A percentile compares a stretch with the other conserved stretches of the same genome.
These are phyloP conservation scores for Mucor circinelloides DNA, from an alignment of 371 early-diverging fungal species.

Conservation along the genomic window DNA sequence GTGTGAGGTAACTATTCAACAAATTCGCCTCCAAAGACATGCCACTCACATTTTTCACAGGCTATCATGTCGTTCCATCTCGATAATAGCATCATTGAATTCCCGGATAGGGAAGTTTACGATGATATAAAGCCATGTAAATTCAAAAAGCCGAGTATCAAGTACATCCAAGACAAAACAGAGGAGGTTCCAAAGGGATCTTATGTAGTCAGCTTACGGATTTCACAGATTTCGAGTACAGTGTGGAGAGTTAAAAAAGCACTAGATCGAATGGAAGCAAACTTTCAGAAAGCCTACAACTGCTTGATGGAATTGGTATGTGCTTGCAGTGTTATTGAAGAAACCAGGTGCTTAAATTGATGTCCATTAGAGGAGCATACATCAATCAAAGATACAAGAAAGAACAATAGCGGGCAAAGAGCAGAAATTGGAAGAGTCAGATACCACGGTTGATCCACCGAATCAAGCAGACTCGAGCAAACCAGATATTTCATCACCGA, in stretches of 20 bases:
- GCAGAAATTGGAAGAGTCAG: neutral
- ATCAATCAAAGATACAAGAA: neutral
- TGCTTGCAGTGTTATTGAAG: neutral
- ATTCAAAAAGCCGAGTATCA: neutral
- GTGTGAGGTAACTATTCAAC: constrained; percentile 36
- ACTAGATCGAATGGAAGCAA: neutral
- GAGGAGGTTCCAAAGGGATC: neutral
- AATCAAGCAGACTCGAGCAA: neutral
- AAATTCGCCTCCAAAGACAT: neutral
- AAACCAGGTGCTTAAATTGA: neutral
- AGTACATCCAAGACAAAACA: neutral
- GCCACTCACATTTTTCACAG: neutral
- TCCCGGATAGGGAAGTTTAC: neutral
- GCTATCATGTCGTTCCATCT: neutral
- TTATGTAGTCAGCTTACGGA: neutral
- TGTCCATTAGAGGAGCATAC: neutral
- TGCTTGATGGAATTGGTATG: neutral
- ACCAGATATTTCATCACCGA: neutral
- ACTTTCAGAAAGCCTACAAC: neutral
- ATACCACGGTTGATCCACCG: neutral
- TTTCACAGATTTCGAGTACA: neutral
- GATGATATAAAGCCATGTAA: too few relatives aligned
- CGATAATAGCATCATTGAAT: neutral
- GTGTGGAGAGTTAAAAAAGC: neutral
- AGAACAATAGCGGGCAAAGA: neutral